Base-by-base conservation (phyloP, 2,329 filamentous ascomycete genomes). In the Epichloe coenophiala region DNA sequence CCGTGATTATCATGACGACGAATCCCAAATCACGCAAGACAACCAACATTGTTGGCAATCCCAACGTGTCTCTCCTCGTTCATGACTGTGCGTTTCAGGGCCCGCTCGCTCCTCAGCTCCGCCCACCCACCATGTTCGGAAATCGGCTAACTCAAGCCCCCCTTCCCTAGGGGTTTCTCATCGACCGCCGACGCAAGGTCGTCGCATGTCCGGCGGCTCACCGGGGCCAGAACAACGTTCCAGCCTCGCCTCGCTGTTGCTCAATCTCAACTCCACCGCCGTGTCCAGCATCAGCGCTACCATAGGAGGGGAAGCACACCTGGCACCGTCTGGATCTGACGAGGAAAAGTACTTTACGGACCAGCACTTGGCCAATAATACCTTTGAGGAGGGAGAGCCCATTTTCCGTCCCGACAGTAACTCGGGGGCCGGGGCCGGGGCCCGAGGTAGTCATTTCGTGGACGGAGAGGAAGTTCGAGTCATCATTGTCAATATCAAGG, bases 1-100 rank as follows among this genome's bases (percentile, higher is more conserved):
- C 88, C n/a, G 85, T 89, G 56, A 94, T 97, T 63, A 85, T 97
- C 74, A 90, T 91, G 86, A 97, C 93, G 51, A 94, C 86, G 44
- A 88, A 88, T 59, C 81, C 83, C 1, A 78, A 81, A 51, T 88
- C 84, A 37, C 84, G 82, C 59, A 93, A 91, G 70, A 88, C 82
- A 33, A 78, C 81, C 59, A 95, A 96, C 65, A 80, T 97, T 12
- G 70, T 84, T 55, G 74, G 78, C 37, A 98, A 98, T 65, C 86
- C 89, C 1, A 84, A 85, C 56, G 89, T 98, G 55, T 94, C 88
- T 3, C 76, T 97, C 12, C 80, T 97, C n/a, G 93, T 97, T 6
- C 93, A 98, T 70, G 93, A 97, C 70, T 98, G 77, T 77, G 64
- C 57, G 66, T 56, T 31, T 31, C 3, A 31, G 27, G 27, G 27